Evolutionary conservation across 2,329 filamentous ascomycete species (phyloP), one percentile per base, ranked within the genome.

Genomic region (Aspergillus versicolor): DNA sequence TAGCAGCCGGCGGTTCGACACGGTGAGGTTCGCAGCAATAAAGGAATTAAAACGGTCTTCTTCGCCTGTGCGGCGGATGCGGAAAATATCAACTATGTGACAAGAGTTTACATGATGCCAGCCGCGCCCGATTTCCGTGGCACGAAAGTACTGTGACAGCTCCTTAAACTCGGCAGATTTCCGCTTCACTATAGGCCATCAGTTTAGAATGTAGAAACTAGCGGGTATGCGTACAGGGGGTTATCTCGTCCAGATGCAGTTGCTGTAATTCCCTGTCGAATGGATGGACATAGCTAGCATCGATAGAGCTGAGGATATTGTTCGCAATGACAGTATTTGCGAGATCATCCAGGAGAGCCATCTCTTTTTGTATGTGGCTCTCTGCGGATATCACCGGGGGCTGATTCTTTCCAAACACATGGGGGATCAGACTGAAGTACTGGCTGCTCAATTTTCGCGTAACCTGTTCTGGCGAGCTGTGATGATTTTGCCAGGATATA

Each of bases 61-160:
- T 17, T 54, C 52, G 1, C 45, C 44, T 0, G 5, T 4, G 9
- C 52, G 44, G 11, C 17, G 15, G 17, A 54, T 49, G 8, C 44
- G 52, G 19, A 54, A 54, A n/a, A 54, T 54, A 4, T 54, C 45
- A 8, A 37, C 12, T 3, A 54, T 17, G 32, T 54, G 5, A 2
- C 1, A 1, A 2, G 5, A 0, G 13, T 46, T 17, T 30, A 30
- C 27, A 3, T 30, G 8, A 30, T 30, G 27, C 27, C 9, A 11
- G 7, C 8, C 27, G 9, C 9, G 27, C 27, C 27, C 27, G 9
- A 1, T 9, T 30, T 8, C 8, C 9, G 27, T 30, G 27, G 3
- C 2, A 2, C 27, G 27, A 30, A 30, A 30, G 27, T 30, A 30
- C 27, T 11, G 27, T 4, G 3, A 11, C 3, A 30, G 3, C 9